A percentile compares a stretch with the other conserved stretches of the same genome.
These are phyloP conservation scores for Arctium lappa DNA, from an alignment of 129 eudicot genomes.

Conservation along the genomic window DNA sequence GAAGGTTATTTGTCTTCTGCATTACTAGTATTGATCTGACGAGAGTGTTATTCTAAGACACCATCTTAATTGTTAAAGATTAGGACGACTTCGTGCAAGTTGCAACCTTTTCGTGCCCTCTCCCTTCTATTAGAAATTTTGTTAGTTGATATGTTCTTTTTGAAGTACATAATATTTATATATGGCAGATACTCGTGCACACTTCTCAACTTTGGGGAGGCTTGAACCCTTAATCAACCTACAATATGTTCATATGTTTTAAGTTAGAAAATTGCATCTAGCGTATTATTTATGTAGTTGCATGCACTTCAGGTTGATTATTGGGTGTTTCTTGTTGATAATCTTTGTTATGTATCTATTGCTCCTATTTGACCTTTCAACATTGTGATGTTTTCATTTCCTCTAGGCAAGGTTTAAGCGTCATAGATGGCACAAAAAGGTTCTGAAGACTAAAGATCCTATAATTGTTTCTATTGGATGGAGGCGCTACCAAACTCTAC, in stretches of 20 bases:
- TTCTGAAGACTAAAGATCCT: constrained; percentile 85
- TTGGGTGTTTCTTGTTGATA: constrained; percentile 2
- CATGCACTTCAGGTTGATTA: background rate
- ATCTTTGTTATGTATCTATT: background rate
- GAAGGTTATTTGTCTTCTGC: background rate
- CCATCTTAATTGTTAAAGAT: too few species aligned
- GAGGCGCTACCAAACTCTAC: constrained; percentile 94
- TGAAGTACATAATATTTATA: too few species aligned
- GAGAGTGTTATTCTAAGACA: too few species aligned
- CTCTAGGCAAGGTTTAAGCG: constrained; percentile 76
- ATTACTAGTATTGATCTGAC: background rate
- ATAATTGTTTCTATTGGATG: constrained; percentile 90
- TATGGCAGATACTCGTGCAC: background rate
- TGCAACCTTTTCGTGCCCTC: too few species aligned
- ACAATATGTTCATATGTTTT: background rate
- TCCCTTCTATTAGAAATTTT: too few species aligned
- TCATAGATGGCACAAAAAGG: constrained; percentile 96
- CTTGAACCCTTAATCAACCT: too few species aligned
- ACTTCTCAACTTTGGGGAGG: too few species aligned
- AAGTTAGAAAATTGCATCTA: background rate
- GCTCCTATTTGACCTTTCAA: background rate
- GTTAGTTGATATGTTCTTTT: background rate
- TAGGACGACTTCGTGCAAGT: too few species aligned
- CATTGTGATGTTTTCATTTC: background rate
- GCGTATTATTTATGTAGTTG: background rate